phyloP scores from a whole-genome alignment of 164 flowering plant genomes.

The Euptelea pleiosperma region DNA sequence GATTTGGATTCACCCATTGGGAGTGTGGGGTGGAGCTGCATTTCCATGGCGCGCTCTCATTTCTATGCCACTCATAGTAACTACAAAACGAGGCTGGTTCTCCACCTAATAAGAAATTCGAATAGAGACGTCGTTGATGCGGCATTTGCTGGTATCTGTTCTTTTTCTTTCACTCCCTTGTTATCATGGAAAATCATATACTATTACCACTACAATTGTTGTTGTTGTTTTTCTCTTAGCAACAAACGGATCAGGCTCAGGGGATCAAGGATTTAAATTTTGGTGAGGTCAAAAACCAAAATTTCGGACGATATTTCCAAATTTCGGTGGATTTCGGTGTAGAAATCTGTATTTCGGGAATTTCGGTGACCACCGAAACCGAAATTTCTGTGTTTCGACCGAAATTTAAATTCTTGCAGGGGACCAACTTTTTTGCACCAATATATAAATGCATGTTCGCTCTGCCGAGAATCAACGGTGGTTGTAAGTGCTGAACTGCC shows the following conservation, averaged over 20 bases:
- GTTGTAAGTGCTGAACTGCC: no score
- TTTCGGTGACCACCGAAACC: background rate
- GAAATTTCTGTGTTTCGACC: background rate
- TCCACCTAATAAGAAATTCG: conserved; percentile 14
- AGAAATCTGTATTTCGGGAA: background rate
- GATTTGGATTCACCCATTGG: conserved; percentile 14
- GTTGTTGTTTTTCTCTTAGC: background rate
- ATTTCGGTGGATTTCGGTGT: no score
- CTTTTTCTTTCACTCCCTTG: background rate
- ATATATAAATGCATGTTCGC: no score
- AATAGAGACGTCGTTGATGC: conserved; percentile 13
- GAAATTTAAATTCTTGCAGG: no score
- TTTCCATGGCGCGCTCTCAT: conserved; percentile 17
- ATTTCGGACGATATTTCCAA: no score
- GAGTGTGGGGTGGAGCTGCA: conserved; percentile 9
- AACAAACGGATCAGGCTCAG: background rate
- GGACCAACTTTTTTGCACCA: no score
- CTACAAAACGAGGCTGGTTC: no score
- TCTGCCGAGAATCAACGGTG: no score
- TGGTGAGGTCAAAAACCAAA: no score
- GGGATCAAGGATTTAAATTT: background rate
- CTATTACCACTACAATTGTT: background rate
- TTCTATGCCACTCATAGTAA: conserved; percentile 15
- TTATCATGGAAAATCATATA: no score
- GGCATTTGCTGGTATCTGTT: conserved; percentile 10